Conservation (phyloP, 345 rosid genomes). For the Conringia planisiliqua region DNA sequence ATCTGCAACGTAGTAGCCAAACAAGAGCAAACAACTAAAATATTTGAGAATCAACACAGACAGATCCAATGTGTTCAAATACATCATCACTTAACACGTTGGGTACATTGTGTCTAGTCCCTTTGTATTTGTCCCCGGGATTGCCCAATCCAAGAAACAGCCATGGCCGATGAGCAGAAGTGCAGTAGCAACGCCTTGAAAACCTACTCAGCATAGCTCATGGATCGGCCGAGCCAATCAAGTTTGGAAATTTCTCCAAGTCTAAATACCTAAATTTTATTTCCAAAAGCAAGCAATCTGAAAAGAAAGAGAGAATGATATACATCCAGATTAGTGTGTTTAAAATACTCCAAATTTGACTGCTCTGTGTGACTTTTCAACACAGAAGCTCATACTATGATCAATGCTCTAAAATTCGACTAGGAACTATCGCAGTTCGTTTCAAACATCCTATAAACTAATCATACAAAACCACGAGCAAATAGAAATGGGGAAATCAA, state of each 20-base stretch:
- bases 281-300: constrained; percentile 5
- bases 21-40: not conserved
- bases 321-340: not conserved
- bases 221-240: not conserved
- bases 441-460: not conserved
- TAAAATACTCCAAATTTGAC: not conserved
- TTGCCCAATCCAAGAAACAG: constrained; percentile 84
- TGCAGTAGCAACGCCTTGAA: constrained; percentile 53
- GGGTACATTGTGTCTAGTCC: constrained; percentile 78
- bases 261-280: not conserved
- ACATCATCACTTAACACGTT: not conserved
- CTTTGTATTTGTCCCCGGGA: constrained; percentile 79
- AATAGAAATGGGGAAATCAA: not conserved
- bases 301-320: not conserved
- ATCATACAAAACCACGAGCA: not conserved
- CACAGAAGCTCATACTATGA: not conserved
- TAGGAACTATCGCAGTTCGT: not conserved
- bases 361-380: not conserved
- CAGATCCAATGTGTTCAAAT: not conserved
- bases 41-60: not conserved
- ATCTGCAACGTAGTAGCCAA: constrained; percentile 10
- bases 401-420: not conserved
- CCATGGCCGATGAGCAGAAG: constrained; percentile 59
- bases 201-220: constrained; percentile 23
- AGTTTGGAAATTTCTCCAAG: not conserved